Base-by-base conservation (phyloP, 352 stramenopile genomes). In the Chrysophaeum taylorii region DNA sequence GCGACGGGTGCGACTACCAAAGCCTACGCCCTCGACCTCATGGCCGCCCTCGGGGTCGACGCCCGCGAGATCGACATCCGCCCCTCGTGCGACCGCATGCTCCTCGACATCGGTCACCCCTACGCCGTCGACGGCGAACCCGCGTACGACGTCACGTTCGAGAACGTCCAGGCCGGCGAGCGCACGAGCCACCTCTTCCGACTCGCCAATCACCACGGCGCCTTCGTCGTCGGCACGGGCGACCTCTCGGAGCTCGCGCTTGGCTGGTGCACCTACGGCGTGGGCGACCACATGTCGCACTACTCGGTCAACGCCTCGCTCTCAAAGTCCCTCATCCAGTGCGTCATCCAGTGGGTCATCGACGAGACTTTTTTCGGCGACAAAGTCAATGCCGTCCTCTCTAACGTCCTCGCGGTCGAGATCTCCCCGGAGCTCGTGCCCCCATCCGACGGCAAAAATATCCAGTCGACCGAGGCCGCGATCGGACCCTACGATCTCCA, bases 331-430 rank as follows among this genome's bases (percentile, higher is more conserved):
- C 36, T 66, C 7, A 66, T 66, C 36, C 57, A 66, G 57, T 66
- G 57, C 57, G 57, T 66, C 33, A 66, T 66, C 57, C 57, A 66
- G 57, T 66, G 57, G 57, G 33, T 45, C 57, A 66, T 66, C 57
- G 4, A 42, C 31, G 25, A 9, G 31, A 36, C 23, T 2, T 16
- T 25, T 36, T 31, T 37, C 36, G 57, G 27, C 36, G 33, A 9
- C 31, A 36, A 42, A 5, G 57, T 36, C 2, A 45, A 48, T 18
- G 33, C 9, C 57, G 35, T 66, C 1, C 36, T 66, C 33, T 2
- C 33, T 2, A n/a, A 2, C 12, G 45, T 66, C 31, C 57, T 66
- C 18, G 31, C 57, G 16, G 31, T 42, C 12, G 57, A 45, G 35
- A 66, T 66, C 16, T 66, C 57, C 12, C 57, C 57, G 5, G 57